Base-by-base conservation (phyloP, 1,139 yeast genomes). In the Pichia sp. region DNA sequence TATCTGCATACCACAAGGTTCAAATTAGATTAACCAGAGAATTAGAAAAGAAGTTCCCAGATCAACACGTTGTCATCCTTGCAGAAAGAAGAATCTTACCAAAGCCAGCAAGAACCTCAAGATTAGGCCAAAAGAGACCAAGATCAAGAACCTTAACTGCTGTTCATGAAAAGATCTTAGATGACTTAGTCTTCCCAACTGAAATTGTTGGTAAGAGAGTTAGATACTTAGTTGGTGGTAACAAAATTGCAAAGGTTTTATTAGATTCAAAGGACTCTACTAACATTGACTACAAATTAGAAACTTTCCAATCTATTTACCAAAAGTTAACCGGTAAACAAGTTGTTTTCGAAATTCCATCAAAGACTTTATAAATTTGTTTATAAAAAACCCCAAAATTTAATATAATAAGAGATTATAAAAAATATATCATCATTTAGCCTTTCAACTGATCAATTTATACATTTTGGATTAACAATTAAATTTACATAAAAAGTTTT, bases 61-160 rank as follows among this genome's bases (percentile, higher is more conserved):
- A 92, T 83, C 88, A 96, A 76, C 97, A 92, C 76, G 97, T 92
- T 76, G 94, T 92, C 66, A 89, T 92, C 87, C 83, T 92, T 71
- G 98, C 97, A 71, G 97, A 92, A 82, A 89, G 98, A 82, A 90
- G 97, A 82, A 92, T 92, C 79, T 82, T 94, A 73, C 97, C 97
- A 80, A 90, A 89, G 83, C 88, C 88, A 69, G 83, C 86, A 69
- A 85, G 90, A 78, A 81, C 80, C 68, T 82, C 96, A 58, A 86
- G 90, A 82, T 85, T 84, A 74, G 78, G 76, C 68, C 98, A 92
- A 82, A 90, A 92, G 92, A 92, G 98, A 83, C 98, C 98, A 75
- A 87, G 96, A 82, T 90, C 97, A 68, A 89, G 98, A 85, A 92
- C 98, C 69, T 83, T 92, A 76, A 83, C 97, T 67, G 89, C 97